phyloP scores from a whole-genome alignment of 2,329 filamentous ascomycete species.

The Clarireedia hainanense region DNA sequence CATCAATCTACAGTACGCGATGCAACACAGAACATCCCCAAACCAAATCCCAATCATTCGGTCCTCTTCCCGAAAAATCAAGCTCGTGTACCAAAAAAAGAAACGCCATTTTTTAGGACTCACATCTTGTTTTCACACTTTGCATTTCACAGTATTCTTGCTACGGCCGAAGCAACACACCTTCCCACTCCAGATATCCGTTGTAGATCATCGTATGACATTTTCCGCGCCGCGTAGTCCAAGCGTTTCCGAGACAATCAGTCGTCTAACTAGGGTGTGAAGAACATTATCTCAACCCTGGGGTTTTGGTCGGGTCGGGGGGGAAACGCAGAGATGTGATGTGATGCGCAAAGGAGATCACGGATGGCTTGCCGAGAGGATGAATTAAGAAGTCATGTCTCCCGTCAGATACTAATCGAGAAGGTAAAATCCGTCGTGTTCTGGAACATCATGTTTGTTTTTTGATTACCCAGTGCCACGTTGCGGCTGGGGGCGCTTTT shows the following conservation, averaged over 20 bases:
- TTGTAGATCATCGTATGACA: conserved; percentile 3
- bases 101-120: neutral
- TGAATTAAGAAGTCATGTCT: no score
- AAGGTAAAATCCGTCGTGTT: neutral
- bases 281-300: no score
- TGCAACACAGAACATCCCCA: neutral
- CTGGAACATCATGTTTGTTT: no score
- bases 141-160: no score
- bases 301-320: no score
- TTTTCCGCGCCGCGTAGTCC: neutral
- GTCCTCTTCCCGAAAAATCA: neutral
- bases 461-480: no score
- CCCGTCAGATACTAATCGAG: neutral
- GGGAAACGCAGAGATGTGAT: neutral
- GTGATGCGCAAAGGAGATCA: neutral
- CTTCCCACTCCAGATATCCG: neutral
- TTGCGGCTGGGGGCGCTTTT: no score
- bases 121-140: no score
- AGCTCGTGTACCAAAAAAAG: neutral
- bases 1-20: neutral
- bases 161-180: neutral
- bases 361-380: neutral
- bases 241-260: neutral
- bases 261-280: no score
- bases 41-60: neutral